phyloP scores from a whole-genome alignment of 257 asterid genomes.

The Solanum paucissectum region DNA sequence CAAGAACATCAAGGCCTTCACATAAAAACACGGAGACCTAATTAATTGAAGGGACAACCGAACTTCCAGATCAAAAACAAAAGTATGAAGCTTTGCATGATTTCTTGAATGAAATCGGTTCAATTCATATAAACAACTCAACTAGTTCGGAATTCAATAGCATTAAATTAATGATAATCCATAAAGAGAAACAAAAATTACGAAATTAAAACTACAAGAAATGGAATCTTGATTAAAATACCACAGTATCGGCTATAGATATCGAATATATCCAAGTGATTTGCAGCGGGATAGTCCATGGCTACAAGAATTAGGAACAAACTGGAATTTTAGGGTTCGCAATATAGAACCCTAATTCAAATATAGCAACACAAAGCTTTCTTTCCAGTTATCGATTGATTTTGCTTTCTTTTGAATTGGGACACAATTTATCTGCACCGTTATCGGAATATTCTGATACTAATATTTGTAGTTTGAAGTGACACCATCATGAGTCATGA shows the following conservation, averaged over 20 bases:
- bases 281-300: constrained; percentile 36
- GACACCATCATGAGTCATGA: background rate
- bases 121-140: background rate
- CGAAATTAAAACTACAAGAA: background rate
- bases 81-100: background rate
- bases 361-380: background rate
- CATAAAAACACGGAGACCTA: background rate
- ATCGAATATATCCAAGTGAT: constrained; percentile 40
- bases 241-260: constrained; percentile 66
- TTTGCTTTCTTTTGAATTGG: background rate
- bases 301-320: background rate
- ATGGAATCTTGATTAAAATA: constrained; percentile 9
- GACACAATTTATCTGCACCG: background rate
- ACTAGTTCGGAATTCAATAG: background rate
- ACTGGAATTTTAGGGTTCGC: background rate
- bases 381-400: background rate
- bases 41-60: background rate
- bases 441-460: background rate
- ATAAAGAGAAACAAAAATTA: constrained; percentile 1
- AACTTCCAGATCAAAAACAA: background rate
- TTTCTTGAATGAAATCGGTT: background rate
- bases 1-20: background rate
- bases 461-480: background rate
- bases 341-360: background rate
- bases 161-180: background rate